phyloP scores from a whole-genome alignment of 352 stramenopile species.

The Pythium biforme region DNA sequence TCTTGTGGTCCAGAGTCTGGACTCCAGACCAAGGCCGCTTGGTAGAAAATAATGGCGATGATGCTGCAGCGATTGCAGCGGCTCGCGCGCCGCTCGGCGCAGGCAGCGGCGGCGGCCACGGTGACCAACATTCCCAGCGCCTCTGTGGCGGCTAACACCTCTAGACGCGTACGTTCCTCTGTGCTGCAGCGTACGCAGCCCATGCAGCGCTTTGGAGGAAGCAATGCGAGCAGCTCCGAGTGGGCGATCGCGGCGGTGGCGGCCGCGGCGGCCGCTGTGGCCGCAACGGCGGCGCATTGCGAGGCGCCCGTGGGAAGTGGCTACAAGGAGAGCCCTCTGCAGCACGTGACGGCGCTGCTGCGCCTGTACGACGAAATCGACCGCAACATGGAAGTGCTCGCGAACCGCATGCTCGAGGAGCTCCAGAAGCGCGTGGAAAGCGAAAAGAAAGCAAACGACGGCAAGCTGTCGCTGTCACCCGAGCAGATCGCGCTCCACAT shows the following conservation, averaged over 20 bases:
- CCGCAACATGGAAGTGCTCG: constrained; percentile 80
- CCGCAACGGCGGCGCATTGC: constrained; percentile 15
- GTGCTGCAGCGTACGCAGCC: neutral
- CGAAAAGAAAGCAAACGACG: constrained; percentile 42
- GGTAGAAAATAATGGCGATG: constrained; percentile 13
- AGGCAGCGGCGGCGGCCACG: neutral
- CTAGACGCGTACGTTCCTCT: neutral
- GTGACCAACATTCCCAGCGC: neutral
- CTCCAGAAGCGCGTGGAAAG: constrained; percentile 55
- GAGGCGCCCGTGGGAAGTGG: constrained; percentile 29
- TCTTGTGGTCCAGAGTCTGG: too few species aligned
- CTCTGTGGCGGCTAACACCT: neutral
- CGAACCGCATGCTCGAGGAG: constrained; percentile 65
- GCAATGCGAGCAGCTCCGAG: neutral
- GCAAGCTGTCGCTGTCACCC: constrained; percentile 46
- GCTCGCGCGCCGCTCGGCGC: neutral
- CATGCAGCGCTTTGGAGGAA: neutral
- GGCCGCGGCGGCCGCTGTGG: neutral
- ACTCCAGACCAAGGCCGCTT: too few species aligned
- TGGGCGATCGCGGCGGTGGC: neutral
- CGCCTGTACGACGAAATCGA: constrained; percentile 82
- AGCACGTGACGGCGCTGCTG: constrained; percentile 66
- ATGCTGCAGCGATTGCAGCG: constrained; percentile 5
- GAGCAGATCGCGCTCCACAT: constrained; percentile 79
- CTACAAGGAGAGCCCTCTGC: constrained; percentile 65